Base-by-base conservation (phyloP, 2,329 filamentous ascomycete genomes). In the Colletotrichum paranaense region DNA sequence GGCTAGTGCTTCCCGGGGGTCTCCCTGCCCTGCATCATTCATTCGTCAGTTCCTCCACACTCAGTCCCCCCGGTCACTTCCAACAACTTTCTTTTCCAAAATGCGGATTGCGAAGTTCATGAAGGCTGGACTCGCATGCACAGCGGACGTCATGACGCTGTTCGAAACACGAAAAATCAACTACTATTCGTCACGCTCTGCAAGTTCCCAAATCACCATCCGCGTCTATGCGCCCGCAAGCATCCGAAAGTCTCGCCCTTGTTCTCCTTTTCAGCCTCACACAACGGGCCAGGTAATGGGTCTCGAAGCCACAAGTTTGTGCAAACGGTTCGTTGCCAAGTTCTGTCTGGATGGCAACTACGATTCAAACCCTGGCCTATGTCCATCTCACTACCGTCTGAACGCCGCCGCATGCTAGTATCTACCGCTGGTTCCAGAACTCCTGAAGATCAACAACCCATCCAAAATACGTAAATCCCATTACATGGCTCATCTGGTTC, bases 31-130 rank as follows among this genome's bases (percentile, higher is more conserved):
- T 74, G 68, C 68, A 73, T 72, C 72, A 72, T 74, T 35, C 55
- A 74, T 74, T 74, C 72, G 72, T 74, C 72, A 74, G 68, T 55
- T 68, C 72, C 68, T 66, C 71, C 71, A 71, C 71, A 63, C 53
- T 53, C 58, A 28, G 49, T 57, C 46, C 59, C 68, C 72, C 68
- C 26, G 53, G 42, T 24, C 22, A 52, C 16, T 49, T 58, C 68
- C 62, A 53, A 58, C 62, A 66, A 42, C 72, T 74, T 72, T 68
- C 68, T 74, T 74, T 57, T 72, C 19, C 4, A 46, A 53, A 58
- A 72, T 63, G 67, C 56, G 67, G 67, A 59, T 73, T 56, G 49
- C 67, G 67, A 71, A 62, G 26, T 59, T 71, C 67, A 57, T 49
- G 28, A 53, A 62, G 71, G 67, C 62, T 66, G 60, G 56, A 28